These are phyloP conservation scores for Inga oerstediana DNA, from an alignment of 306 rosid species.

Conservation along the genomic window DNA sequence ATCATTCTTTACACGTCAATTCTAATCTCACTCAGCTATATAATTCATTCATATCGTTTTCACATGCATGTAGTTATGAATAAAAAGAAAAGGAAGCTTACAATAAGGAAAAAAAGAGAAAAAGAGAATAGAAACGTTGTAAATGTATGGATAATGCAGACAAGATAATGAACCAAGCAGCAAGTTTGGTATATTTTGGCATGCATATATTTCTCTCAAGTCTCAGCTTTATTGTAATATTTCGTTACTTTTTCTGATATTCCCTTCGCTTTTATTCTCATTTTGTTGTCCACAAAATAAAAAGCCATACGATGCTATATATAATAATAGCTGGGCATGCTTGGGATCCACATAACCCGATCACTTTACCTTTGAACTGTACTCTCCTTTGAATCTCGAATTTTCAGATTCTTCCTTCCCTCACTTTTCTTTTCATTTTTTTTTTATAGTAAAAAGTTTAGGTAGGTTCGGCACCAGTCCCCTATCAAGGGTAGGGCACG, in stretches of 20 bases:
- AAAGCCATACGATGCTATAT: background rate
- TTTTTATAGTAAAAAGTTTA: no score
- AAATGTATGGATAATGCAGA: constrained; percentile 21
- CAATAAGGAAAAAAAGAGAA: constrained; percentile 4
- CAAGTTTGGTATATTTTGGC: constrained; percentile 52
- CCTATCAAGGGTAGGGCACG: no score
- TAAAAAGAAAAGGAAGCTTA: constrained; percentile 18
- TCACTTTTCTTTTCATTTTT: background rate
- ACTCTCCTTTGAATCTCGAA: constrained; percentile 15
- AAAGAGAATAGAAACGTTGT: constrained; percentile 48
- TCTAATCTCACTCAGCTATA: constrained; percentile 24
- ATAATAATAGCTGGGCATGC: background rate
- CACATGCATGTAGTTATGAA: background rate
- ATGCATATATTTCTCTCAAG: background rate
- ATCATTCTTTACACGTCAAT: background rate
- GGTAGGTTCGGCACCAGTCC: no score
- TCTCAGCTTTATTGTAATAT: constrained; percentile 5
- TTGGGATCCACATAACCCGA: background rate
- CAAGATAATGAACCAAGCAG: constrained; percentile 33
- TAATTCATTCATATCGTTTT: constrained; percentile 24
- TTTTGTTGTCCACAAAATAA: constrained; percentile 2
- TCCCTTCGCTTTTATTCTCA: constrained; percentile 1
- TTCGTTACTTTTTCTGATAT: background rate
- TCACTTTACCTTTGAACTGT: background rate
- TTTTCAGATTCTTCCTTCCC: constrained; percentile 11